Evolutionary conservation across 129 eudicot genomes (phyloP).

Genomic region (Flaveria brownii): DNA sequence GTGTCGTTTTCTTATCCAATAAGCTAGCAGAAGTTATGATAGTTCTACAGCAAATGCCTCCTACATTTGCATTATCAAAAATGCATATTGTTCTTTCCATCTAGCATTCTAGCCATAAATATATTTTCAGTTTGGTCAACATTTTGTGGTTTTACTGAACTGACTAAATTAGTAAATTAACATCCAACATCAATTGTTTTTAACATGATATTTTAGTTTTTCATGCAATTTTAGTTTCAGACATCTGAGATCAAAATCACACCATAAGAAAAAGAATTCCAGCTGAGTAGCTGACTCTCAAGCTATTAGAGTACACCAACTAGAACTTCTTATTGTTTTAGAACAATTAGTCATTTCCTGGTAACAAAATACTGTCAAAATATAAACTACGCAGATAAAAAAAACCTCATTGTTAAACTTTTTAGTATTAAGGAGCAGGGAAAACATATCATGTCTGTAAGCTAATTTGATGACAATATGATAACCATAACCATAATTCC

Average conservation of each 20-base stretch:
- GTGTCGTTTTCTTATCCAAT: background rate
- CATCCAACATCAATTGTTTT: background rate
- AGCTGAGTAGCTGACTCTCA: background rate
- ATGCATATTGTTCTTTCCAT: background rate
- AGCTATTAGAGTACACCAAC: slow-evolving; percentile 5
- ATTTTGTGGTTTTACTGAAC: background rate
- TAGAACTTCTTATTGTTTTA: background rate
- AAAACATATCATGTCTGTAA: too few relatives aligned
- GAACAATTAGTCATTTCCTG: background rate
- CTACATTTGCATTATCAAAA: background rate
- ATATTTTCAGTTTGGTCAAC: background rate
- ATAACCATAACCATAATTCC: background rate
- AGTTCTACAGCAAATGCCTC: background rate
- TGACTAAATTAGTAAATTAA: too few relatives aligned
- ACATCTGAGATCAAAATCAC: slow-evolving; percentile 2
- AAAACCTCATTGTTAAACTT: background rate
- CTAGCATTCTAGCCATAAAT: background rate
- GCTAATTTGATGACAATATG: background rate
- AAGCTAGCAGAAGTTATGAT: background rate
- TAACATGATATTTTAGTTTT: background rate
- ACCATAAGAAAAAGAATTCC: background rate
- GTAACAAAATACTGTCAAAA: background rate
- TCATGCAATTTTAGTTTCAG: background rate
- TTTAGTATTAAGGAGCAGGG: background rate
- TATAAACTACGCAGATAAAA: background rate